Base-by-base conservation (phyloP, 106 monocot genomes). In the Dioscorea alata region DNA sequence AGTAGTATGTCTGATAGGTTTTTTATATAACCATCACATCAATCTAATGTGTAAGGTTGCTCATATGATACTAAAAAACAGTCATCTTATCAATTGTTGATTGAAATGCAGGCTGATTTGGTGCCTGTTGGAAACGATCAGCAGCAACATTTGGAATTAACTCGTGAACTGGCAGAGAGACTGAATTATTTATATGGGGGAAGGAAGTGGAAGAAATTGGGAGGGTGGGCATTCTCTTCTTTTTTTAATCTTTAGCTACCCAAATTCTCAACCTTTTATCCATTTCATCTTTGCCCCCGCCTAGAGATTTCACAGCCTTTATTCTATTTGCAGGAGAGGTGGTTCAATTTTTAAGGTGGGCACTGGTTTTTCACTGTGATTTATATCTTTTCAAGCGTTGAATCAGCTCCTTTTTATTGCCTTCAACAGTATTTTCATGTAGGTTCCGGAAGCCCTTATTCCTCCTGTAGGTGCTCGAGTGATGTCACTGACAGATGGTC, bases 41-140 rank as follows among this genome's bases (percentile, higher is more conserved):
- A 42, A 42, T 10, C 42, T 42, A 42, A 42, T 42, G 42, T 42
- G 42, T 42, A 42, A 42, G 6, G 42, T 42, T 42, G 42, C 42
- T 42, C 42, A 42, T 42, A 42, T 42, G 42, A 42, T 42, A 42
- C 10, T 42, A 10, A 42, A 42, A 18, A 19, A 18, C 13, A 0
- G 13, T 15, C 15, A 54, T 54, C 54, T 60, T 0, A 57, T 24
- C 19, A 24, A 34, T 69, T 64, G 49, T 48, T 75, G 35, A 8
- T 35, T 69, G 35, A 49, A 24, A 73, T 77, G 77, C 79, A 97
- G 96, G 80, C 96, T 68, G 96, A 97, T 92, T 76, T 92, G 57
- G 96, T 97, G 33, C 96, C 96, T 28, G 96, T 97, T 77, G 96
- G 96, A 33, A 92, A 92, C 62, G 96, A 97, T 75, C 96, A 97